Evolutionary conservation across 495 filamentous ascomycete species (phyloP).

Genomic region (Podospora comata): DNA sequence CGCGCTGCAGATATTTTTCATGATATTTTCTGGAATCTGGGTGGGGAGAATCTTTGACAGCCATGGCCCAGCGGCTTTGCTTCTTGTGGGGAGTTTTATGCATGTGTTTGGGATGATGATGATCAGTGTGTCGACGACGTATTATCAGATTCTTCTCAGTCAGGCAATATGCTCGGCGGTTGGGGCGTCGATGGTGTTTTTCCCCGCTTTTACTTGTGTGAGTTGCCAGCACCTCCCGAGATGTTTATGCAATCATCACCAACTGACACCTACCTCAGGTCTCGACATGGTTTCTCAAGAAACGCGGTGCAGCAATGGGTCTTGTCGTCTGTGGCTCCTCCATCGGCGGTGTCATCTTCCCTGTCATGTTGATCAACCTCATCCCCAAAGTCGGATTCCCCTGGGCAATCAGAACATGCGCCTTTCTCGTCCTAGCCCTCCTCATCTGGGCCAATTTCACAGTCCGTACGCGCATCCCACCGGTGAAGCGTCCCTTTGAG

Average conservation of each 20-base stretch:
- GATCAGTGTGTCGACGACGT: slow-evolving; percentile 58
- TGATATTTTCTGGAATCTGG: slow-evolving; percentile 69
- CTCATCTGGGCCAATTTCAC: slow-evolving; percentile 48
- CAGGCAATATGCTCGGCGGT: slow-evolving; percentile 54
- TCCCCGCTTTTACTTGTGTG: slow-evolving; percentile 5
- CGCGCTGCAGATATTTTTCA: slow-evolving; percentile 67
- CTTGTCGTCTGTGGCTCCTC: slow-evolving; percentile 58
- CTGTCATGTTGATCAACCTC: slow-evolving; percentile 60
- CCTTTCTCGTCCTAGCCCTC: slow-evolving; percentile 60
- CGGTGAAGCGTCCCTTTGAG: slow-evolving; percentile 21
- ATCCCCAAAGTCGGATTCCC: slow-evolving; percentile 56
- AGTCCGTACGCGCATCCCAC: slow-evolving; percentile 21
- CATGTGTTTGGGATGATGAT: slow-evolving; percentile 71
- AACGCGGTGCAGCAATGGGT: slow-evolving; percentile 62
- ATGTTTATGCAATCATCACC: background rate
- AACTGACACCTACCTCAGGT: slow-evolving; percentile 6
- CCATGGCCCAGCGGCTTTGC: slow-evolving; percentile 59
- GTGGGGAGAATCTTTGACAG: slow-evolving; percentile 55
- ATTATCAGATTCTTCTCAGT: slow-evolving; percentile 60
- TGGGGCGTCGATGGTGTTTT: slow-evolving; percentile 39
- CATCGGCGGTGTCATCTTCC: slow-evolving; percentile 59
- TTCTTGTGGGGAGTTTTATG: slow-evolving; percentile 56
- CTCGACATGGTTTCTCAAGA: slow-evolving; percentile 57
- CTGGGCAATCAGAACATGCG: slow-evolving; percentile 64
- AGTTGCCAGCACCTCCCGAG: background rate